phyloP scores from a whole-genome alignment of 1,139 yeast species.

The Tardiomyces digboiensis region DNA sequence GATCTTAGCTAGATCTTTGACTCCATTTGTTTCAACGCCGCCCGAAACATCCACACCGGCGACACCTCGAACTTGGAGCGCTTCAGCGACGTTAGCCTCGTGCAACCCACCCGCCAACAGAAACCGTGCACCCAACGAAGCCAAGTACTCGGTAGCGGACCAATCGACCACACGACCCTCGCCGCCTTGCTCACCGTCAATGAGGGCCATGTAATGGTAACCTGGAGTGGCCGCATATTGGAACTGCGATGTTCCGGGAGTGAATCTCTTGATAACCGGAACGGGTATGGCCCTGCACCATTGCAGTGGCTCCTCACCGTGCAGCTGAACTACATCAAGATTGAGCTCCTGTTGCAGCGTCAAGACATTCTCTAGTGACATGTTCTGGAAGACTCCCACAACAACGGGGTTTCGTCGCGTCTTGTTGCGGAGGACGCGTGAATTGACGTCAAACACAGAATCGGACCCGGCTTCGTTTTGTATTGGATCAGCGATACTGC shows the following conservation, averaged over 20 bases:
- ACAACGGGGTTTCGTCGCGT: conserved; percentile 50
- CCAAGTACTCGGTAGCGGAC: conserved; percentile 39
- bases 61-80: conserved; percentile 42
- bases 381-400: conserved; percentile 91
- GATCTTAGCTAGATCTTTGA: conserved; percentile 59
- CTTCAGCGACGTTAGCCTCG: conserved; percentile 57
- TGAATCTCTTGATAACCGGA: conserved; percentile 70
- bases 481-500: neutral
- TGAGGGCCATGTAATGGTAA: conserved; percentile 46
- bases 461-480: neutral
- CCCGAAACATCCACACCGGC: conserved; percentile 92
- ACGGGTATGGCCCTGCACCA: conserved; percentile 38
- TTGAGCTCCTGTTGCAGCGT: conserved; percentile 36
- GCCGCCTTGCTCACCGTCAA: conserved; percentile 90
- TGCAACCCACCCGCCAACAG: conserved; percentile 86
- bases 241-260: conserved; percentile 45
- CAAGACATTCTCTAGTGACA: conserved; percentile 52
- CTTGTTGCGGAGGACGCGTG: conserved; percentile 10
- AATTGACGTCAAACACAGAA: conserved; percentile 11
- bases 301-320: conserved; percentile 71
- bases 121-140: conserved; percentile 36
- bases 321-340: conserved; percentile 78
- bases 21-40: conserved; percentile 79
- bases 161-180: conserved; percentile 78
- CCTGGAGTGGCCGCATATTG: conserved; percentile 27